Conservation (phyloP, 345 rosid genomes). For the Murraya koenigii region DNA sequence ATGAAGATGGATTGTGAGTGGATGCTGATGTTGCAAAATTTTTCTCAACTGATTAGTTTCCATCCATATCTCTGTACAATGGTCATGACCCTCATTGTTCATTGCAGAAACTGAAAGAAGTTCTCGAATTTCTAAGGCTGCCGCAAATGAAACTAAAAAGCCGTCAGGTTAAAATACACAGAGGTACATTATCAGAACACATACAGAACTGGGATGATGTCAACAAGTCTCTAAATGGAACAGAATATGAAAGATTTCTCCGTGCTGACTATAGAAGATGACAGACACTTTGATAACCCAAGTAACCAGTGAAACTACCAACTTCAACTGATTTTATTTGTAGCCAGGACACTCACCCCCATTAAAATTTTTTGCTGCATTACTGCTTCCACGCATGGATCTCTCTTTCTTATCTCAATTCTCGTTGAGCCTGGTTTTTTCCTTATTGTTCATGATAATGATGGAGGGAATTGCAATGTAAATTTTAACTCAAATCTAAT, state of each 20-base stretch:
- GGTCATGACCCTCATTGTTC: not conserved
- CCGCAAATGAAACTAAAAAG: constrained; percentile 62
- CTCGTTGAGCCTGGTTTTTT: not conserved
- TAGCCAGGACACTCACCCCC: not conserved
- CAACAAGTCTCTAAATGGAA: constrained; percentile 60
- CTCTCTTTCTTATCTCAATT: constrained; percentile 4
- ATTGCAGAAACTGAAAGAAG: constrained; percentile 71
- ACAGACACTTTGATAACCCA: constrained; percentile 12
- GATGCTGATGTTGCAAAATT: not conserved
- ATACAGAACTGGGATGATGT: constrained; percentile 86
- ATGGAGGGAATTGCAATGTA: not conserved
- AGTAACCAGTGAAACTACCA: constrained; percentile 21
- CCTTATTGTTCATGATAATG: not conserved
- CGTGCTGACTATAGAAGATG: constrained; percentile 51
- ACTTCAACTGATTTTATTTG: constrained; percentile 27
- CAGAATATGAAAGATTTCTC: constrained; percentile 57
- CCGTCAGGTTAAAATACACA: constrained; percentile 90
- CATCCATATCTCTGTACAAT: not conserved
- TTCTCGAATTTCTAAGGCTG: constrained; percentile 68
- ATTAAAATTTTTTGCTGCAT: constrained; percentile 7
- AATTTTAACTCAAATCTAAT: not conserved
- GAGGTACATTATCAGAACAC: constrained; percentile 64
- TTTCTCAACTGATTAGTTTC: not conserved
- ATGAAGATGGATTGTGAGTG: not conserved
- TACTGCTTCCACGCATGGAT: not conserved